phyloP scores from a whole-genome alignment of 768 basidiomycete species.

The Leccinum aurantiacum region DNA sequence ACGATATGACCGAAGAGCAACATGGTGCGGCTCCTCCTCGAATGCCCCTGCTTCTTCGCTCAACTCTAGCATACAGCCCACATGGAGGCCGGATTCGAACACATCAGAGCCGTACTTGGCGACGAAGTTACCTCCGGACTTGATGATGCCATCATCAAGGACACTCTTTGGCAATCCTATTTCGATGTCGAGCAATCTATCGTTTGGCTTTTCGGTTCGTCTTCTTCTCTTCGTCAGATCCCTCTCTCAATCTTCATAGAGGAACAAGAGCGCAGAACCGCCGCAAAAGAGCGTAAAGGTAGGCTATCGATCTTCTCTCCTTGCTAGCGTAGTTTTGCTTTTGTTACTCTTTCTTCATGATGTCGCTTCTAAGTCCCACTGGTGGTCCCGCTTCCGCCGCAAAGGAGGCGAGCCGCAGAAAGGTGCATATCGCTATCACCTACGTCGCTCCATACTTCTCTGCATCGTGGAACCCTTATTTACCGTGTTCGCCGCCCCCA shows the following conservation, averaged over 20 bases:
- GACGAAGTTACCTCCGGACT: conserved; percentile 62
- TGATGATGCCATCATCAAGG: conserved; percentile 72
- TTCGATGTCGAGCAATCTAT: conserved; percentile 82
- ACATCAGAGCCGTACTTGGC: conserved; percentile 69
- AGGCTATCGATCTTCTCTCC: conserved; percentile 42
- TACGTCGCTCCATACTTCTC: conserved; percentile 30
- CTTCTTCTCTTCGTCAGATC: background rate
- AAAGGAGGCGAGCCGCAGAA: conserved; percentile 44
- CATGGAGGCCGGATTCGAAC: conserved; percentile 69
- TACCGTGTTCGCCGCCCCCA: conserved; percentile 19
- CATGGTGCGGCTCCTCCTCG: conserved; percentile 50
- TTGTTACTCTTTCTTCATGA: conserved; percentile 34
- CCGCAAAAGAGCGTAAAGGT: conserved; percentile 82
- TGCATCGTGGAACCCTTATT: conserved; percentile 18
- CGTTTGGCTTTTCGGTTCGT: conserved; percentile 71
- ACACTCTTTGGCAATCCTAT: conserved; percentile 83
- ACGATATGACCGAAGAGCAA: conserved; percentile 80
- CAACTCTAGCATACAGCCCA: conserved; percentile 44
- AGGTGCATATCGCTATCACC: conserved; percentile 51
- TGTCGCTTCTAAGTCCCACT: conserved; percentile 30
- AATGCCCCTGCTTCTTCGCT: conserved; percentile 1
- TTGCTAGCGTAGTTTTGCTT: conserved; percentile 38
- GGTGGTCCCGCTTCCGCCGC: conserved; percentile 38
- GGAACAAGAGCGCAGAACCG: conserved; percentile 61
- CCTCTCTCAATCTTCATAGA: conserved; percentile 41